A percentile compares a stretch with the other conserved stretches of the same genome.
These are phyloP conservation scores for Russula abietina DNA, from an alignment of 768 basidiomycete species.

Conservation along the genomic window DNA sequence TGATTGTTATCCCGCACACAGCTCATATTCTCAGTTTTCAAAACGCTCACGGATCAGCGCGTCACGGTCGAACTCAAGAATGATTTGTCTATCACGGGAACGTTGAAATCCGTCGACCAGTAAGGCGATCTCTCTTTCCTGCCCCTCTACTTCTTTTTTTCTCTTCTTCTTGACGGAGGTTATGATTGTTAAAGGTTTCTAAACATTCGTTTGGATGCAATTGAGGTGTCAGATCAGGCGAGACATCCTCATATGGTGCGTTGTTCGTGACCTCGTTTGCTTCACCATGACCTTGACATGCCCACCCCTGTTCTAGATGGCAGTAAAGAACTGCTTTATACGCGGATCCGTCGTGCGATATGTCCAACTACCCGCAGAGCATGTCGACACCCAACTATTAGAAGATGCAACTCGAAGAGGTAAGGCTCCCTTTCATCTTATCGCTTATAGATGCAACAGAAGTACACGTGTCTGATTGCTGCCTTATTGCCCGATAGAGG, in stretches of 20 bases:
- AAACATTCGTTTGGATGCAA: constrained; percentile 93
- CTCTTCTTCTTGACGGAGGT: neutral
- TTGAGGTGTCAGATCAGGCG: constrained; percentile 86
- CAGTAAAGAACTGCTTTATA: constrained; percentile 98
- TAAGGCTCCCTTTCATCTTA: constrained; percentile 32
- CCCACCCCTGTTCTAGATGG: constrained; percentile 56
- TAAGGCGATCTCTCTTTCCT: constrained; percentile 36
- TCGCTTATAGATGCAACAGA: neutral
- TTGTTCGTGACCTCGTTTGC: neutral
- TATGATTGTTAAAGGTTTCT: constrained; percentile 54
- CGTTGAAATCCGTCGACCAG: constrained; percentile 98
- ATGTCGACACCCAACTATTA: constrained; percentile 90
- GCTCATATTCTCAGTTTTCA: constrained; percentile 98
- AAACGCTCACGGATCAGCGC: constrained; percentile 94
- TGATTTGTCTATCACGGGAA: constrained; percentile 93
- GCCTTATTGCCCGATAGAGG: constrained; percentile 8
- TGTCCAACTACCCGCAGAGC: constrained; percentile 86
- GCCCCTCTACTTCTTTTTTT: neutral
- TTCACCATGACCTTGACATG: neutral
- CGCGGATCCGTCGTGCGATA: constrained; percentile 97
- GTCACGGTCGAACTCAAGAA: constrained; percentile 99
- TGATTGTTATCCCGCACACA: constrained; percentile 26
- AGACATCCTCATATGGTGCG: constrained; percentile 94
- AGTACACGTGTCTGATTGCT: neutral
- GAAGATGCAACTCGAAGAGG: constrained; percentile 97